phyloP scores from a whole-genome alignment of 306 rosid species.

The Erythrophleum fordii region DNA sequence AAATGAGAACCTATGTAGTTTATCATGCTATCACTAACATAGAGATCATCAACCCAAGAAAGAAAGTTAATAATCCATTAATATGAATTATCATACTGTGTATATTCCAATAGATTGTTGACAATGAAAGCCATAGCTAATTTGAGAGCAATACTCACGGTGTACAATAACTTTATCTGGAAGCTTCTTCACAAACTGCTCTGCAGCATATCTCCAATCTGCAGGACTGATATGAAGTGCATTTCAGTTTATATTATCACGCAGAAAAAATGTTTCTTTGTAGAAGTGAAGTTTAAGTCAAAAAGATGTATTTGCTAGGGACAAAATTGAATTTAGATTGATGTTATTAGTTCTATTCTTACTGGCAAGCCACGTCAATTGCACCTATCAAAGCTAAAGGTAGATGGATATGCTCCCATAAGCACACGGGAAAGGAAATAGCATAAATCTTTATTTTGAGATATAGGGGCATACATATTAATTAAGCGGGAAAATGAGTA shows the following conservation, averaged over 20 bases:
- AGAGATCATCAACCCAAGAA: slow-evolving; percentile 17
- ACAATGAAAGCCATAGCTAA: slow-evolving; percentile 27
- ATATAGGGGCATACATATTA: background rate
- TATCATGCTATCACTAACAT: slow-evolving; percentile 24
- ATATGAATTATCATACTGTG: slow-evolving; percentile 3
- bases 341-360: background rate
- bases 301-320: background rate
- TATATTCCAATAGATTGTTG: background rate
- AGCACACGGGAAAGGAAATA: background rate
- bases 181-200: slow-evolving; percentile 73
- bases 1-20: slow-evolving; percentile 24
- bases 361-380: background rate
- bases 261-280: background rate
- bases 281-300: background rate
- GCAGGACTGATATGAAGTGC: slow-evolving; percentile 62
- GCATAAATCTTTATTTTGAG: background rate
- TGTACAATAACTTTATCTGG: slow-evolving; percentile 88
- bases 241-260: slow-evolving; percentile 1
- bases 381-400: background rate
- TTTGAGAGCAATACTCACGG: slow-evolving; percentile 58
- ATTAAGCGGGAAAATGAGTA: background rate
- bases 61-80: background rate
- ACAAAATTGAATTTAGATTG: background rate
- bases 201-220: slow-evolving; percentile 89
- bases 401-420: background rate